Base-by-base conservation (phyloP, 805 yeast species). In the Blastobotrys americana region DNA sequence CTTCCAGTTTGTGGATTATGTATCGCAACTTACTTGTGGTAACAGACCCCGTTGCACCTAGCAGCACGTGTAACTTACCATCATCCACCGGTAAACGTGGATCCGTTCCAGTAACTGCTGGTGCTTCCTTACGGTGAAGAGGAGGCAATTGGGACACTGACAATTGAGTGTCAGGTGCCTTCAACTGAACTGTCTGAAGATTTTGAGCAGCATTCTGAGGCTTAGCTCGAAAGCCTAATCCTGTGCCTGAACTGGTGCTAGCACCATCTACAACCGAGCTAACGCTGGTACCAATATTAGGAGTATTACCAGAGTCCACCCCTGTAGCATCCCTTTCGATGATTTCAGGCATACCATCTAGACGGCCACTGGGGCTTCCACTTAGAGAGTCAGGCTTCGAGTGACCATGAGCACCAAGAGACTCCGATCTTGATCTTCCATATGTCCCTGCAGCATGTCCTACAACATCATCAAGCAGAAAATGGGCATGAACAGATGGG, bases 11-110 rank as follows among this genome's bases (percentile, higher is more conserved):
- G 59, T 82, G 82, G 47, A 88, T 81, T 44, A 89, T 84, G 51
- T 76, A 56, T 22, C 88, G 86, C 39, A 88, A 78, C 62, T 88
- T 86, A 48, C 81, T 76, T 3, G 90, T 81, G 18, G 94, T 90
- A 21, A 86, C 80, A 3, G 93, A 81, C 2, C 97, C 97, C 23
- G 95, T 86, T 28, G 88, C 88, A 9, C 93, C 96, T 47, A 88
- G 69, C 47, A 88, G 68, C 34, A 88, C 80, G 65, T 88, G 97
- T 48, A 85, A 72, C 60, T 87, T 88, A 9, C 87, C 90, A 63
- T 88, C 97, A 59, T 87, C 94, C 61, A 82, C 77, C 2, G 83
- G 82, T 48, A 80, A 64, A 8, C 82, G 69, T 3, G 82, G 77
- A 56, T 83, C 89, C 9, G 71, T 61, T 18, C 67, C 63, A 43